Evolutionary conservation across 78 protist genomes (phyloP), one percentile per base, ranked within the genome.

Genomic region (Tieghemostelium lacteum): DNA sequence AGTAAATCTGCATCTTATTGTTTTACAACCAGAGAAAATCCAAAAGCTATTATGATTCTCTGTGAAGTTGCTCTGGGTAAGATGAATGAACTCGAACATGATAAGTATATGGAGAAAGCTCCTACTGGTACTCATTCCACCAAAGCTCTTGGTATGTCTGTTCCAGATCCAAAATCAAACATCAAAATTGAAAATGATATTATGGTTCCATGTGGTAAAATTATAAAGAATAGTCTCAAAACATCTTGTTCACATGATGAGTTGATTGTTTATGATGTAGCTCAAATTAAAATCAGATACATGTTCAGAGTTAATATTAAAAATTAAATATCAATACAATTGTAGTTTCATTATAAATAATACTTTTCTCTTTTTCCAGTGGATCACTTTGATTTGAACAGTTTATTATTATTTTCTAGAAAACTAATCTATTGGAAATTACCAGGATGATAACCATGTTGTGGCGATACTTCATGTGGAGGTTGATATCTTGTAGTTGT

Each of bases 71-170:
- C 91, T 22, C 28, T 92, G 10, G 95, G 95, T 31, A 74, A 77
- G 4, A 57, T 50, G 86, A 63, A 77, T 55, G 92, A 80, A 45
- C 66, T 72, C 8, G 61, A 62, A 62, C 71, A 70, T 12, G 95
- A 92, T 40, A 33, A 36, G 6, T 92, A 92, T 50, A 92, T 92
- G 95, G 95, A 92, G 28, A 85, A 85, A 34, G 88, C 95, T 19
- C 88, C 74, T 50, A 28, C 89, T 2, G 92, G 92, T 33, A 69
- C 22, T 31, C 92, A 92, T 67, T 28, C 66, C 28, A 92, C 95
- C 29, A 77, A 78, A 61, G 95, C 95, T 24, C 62, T 75, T 7
- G 95, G 95, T 55, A 78, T 75, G 88, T 33, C 86, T 31, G 92
- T 69, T 12, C 95, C 95, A 20, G 61, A 67, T 24, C 62, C 61